Percentiles rank a stretch among this genome's conserved stretches.
phyloP scores from a whole-genome alignment of 352 stramenopile genomes.

The Globisporangium polare region DNA sequence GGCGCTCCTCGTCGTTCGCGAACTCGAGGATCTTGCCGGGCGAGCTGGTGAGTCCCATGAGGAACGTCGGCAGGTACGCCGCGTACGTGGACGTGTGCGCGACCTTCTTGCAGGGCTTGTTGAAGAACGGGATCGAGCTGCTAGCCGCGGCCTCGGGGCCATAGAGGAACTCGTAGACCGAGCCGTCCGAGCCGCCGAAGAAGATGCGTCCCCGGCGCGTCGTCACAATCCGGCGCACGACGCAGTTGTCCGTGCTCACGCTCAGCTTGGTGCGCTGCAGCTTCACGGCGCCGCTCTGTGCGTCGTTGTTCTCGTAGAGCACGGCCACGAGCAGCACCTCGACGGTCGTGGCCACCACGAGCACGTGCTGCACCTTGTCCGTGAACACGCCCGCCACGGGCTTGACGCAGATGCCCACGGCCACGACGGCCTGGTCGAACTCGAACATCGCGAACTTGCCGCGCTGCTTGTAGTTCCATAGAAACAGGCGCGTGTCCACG shows the following conservation, averaged over 20 bases:
- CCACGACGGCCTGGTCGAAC: slow-evolving; percentile 91
- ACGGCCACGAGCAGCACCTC: slow-evolving; percentile 94
- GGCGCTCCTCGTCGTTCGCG: slow-evolving; percentile 82
- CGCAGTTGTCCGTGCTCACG: slow-evolving; percentile 92
- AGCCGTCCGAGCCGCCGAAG: slow-evolving; percentile 94
- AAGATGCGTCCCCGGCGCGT: slow-evolving; percentile 92
- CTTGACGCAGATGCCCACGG: slow-evolving; percentile 82
- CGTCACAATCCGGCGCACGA: slow-evolving; percentile 88
- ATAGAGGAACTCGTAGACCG: slow-evolving; percentile 93
- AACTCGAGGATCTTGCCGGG: slow-evolving; percentile 86
- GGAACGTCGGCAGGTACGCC: slow-evolving; percentile 77
- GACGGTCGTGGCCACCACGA: slow-evolving; percentile 94
- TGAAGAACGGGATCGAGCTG: slow-evolving; percentile 30
- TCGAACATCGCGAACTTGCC: slow-evolving; percentile 86
- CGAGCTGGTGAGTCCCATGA: slow-evolving; percentile 71
- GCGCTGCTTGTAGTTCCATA: slow-evolving; percentile 92
- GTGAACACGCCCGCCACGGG: slow-evolving; percentile 92
- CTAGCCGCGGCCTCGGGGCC: slow-evolving; percentile 33
- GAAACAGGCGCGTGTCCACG: slow-evolving; percentile 92
- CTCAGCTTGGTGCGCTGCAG: slow-evolving; percentile 86
- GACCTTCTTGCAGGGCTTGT: slow-evolving; percentile 89
- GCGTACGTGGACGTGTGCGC: slow-evolving; percentile 86
- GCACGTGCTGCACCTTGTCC: slow-evolving; percentile 90
- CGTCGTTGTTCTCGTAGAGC: slow-evolving; percentile 57
- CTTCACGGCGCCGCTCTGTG: slow-evolving; percentile 26